Base-by-base conservation (phyloP, 2,329 filamentous ascomycete genomes). In the Lachnum nothofagi region DNA sequence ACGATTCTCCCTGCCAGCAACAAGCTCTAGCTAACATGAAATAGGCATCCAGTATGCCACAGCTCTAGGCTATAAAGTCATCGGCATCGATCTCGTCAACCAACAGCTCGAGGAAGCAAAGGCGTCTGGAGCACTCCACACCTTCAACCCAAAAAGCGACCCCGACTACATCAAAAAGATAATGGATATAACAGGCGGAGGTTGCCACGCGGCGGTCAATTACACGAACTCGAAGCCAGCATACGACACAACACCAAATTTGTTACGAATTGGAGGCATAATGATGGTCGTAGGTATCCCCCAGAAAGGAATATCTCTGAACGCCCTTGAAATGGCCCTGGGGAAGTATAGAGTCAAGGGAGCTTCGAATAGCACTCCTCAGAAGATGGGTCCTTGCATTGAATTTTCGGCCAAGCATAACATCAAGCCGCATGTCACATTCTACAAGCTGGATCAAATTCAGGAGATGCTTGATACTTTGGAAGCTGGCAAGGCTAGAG, bases 261-360 rank as follows among this genome's bases (percentile, higher is more conserved):
- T 55, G n/a, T 35, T 57, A 20, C 37, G 55, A 2, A 38, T 42
- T 10, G 42, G 34, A 14, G 55, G 55, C 22, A 48, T 56, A 20
- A 49, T 57, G 53, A 57, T 57, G 55, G 41, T 56, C 29, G 53
- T 57, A 23, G 55, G 55, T 17, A 55, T 57, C 8, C 55, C 55
- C 4, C 41, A 48, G 5, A 43, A 50, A 27, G 38, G 44, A 7
- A 31, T 58, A 9, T 41, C 43, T 14, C 27, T 58, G 23, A 48
- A 52, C 19, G 45, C 55, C 23, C 38, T 58, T 5, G 53, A 56
- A 10, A 22, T 58, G 10, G 47, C 49, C 6, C 23, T 55, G n/a
- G 42, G 45, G n/a, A 55, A 47, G 37, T 58, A 40, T 29, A 46
- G 51, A 33, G 35, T 58, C 17, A 47, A 47, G 34, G 51, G 53